Percentiles rank a stretch among this genome's conserved stretches.
Conservation (phyloP, 805 yeast species). For the Limtongozyma cylindracea region DNA sequence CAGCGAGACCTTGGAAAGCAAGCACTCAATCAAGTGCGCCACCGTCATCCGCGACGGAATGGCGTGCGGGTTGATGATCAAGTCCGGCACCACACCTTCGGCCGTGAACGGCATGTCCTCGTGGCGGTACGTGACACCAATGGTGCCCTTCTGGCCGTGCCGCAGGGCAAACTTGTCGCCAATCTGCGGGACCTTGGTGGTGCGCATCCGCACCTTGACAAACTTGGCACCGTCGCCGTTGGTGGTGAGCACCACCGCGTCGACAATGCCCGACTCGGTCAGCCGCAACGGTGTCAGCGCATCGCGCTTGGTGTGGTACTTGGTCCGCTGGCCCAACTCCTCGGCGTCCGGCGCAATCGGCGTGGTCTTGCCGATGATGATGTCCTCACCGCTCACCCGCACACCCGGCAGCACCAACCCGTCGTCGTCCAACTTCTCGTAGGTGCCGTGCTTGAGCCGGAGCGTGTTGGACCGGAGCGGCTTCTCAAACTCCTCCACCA, state of each 20-base stretch:
- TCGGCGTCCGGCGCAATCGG: conserved; percentile 99
- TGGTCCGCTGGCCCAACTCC: conserved; percentile 95
- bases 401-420: conserved; percentile 97
- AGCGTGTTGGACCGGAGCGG: conserved; percentile 88
- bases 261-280: conserved; percentile 96
- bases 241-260: conserved; percentile 88
- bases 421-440: conserved; percentile 94
- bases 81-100: conserved; percentile 92
- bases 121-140: conserved; percentile 94
- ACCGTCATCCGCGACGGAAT: conserved; percentile 99
- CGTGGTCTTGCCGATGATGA: conserved; percentile 94
- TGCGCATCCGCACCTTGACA: conserved; percentile 96
- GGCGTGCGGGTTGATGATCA: conserved; percentile 96
- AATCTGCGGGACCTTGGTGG: conserved; percentile 94
- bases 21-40: conserved; percentile 96
- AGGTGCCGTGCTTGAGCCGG: conserved; percentile 92
- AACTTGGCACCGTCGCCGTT: conserved; percentile 96
- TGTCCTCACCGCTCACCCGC: conserved; percentile 96
- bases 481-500: conserved; percentile 92
- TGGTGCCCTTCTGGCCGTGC: conserved; percentile 99
- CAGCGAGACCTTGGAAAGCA: conserved; percentile 83
- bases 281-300: conserved; percentile 94
- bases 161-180: conserved; percentile 99
- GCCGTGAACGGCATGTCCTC: conserved; percentile 97
- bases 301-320: conserved; percentile 94